phyloP scores from a whole-genome alignment of 345 rosid genomes.

The Ricinus communis region DNA sequence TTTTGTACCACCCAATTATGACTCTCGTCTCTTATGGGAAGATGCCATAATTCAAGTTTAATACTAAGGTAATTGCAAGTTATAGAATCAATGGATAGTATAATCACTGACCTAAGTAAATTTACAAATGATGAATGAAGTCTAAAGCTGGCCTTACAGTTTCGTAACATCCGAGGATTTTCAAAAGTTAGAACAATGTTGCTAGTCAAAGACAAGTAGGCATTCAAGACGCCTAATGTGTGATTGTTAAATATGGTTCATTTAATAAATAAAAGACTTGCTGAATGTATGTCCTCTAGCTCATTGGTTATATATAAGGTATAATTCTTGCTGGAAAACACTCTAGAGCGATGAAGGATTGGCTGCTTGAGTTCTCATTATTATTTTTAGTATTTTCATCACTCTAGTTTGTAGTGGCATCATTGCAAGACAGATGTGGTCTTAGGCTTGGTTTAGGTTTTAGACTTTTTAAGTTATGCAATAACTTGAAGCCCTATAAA shows the following conservation, averaged over 20 bases:
- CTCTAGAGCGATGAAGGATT: too few relatives aligned
- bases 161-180: slow-evolving; percentile 93
- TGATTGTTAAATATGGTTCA: not conserved
- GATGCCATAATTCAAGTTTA: slow-evolving; percentile 84
- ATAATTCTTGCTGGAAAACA: too few relatives aligned
- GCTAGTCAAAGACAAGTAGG: slow-evolving; percentile 65
- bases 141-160: slow-evolving; percentile 83
- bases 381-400: too few relatives aligned
- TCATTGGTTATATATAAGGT: too few relatives aligned
- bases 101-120: slow-evolving; percentile 12
- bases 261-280: not conserved
- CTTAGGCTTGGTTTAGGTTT: not conserved
- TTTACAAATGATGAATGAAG: slow-evolving; percentile 27
- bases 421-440: too few relatives aligned
- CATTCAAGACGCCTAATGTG: not conserved
- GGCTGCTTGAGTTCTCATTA: too few relatives aligned
- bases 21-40: slow-evolving; percentile 79
- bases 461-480: not conserved
- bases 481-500: slow-evolving; percentile 4
- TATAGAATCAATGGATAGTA: slow-evolving; percentile 11
- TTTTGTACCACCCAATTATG: slow-evolving; percentile 55
- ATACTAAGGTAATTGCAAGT: not conserved
- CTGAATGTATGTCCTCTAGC: not conserved
- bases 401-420: not conserved
- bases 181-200: slow-evolving; percentile 68